These are phyloP conservation scores for Cytospora paraplurivora DNA, from an alignment of 2,329 filamentous ascomycete species.

Conservation along the genomic window DNA sequence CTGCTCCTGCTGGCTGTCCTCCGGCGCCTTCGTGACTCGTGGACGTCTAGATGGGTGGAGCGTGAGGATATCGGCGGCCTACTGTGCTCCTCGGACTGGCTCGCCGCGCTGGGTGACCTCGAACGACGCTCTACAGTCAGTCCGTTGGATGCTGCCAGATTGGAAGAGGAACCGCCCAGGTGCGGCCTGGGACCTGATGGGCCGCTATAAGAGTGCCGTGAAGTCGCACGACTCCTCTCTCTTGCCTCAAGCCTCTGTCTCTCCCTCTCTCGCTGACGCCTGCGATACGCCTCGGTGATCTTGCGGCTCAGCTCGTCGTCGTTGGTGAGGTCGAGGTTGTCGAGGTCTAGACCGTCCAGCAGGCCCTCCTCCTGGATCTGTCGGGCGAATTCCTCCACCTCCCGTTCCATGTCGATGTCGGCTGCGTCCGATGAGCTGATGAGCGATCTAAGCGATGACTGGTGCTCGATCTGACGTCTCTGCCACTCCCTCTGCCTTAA, in stretches of 20 bases:
- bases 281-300: slow-evolving; percentile 85
- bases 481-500: slow-evolving; percentile 46
- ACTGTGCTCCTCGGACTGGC: slow-evolving; percentile 50
- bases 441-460: slow-evolving; percentile 82
- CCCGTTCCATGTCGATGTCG: slow-evolving; percentile 77
- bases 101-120: slow-evolving; percentile 49
- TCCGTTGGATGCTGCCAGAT: slow-evolving; percentile 36
- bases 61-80: slow-evolving; percentile 53
- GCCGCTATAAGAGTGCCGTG: slow-evolving; percentile 40
- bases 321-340: slow-evolving; percentile 79
- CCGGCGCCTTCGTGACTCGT: slow-evolving; percentile 48
- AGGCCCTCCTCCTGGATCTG: slow-evolving; percentile 87
- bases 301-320: slow-evolving; percentile 89
- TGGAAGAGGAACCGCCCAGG: slow-evolving; percentile 34
- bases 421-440: slow-evolving; percentile 79
- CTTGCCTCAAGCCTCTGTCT: slow-evolving; percentile 52
- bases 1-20: slow-evolving; percentile 54
- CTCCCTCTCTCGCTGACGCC: slow-evolving; percentile 69
- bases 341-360: slow-evolving; percentile 83
- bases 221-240: slow-evolving; percentile 47
- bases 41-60: slow-evolving; percentile 52
- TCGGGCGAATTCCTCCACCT: slow-evolving; percentile 84
- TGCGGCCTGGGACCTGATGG: slow-evolving; percentile 35
- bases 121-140: slow-evolving; percentile 47
- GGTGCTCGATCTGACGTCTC: slow-evolving; percentile 75